These are phyloP conservation scores for Stereocaulon alpinum DNA, from an alignment of 495 filamentous ascomycete species.

Conservation along the genomic window DNA sequence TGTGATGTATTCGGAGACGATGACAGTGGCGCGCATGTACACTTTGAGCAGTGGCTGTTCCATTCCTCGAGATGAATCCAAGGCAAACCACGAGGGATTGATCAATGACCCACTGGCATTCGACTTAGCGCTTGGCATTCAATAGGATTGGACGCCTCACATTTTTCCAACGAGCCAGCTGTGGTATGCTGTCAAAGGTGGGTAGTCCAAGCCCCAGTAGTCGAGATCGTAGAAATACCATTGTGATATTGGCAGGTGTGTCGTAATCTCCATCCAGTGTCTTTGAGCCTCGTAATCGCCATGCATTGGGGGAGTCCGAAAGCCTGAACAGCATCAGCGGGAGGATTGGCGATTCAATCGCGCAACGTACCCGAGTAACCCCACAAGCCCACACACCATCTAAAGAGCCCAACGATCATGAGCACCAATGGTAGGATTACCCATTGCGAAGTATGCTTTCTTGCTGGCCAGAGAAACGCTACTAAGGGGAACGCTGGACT, in stretches of 20 bases:
- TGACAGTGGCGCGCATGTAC: constrained; percentile 86
- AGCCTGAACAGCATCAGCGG: constrained; percentile 41
- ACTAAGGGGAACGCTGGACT: constrained; percentile 73
- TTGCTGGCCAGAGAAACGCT: constrained; percentile 83
- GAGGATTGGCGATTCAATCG: not conserved
- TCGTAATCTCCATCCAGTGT: constrained; percentile 98
- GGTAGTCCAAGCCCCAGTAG: constrained; percentile 98
- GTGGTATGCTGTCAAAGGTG: constrained; percentile 93
- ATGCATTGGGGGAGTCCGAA: constrained; percentile 75
- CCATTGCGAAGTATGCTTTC: constrained; percentile 83
- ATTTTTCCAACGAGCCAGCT: constrained; percentile 88
- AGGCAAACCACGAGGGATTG: constrained; percentile 79
- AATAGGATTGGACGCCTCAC: constrained; percentile 30
- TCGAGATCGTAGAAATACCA: constrained; percentile 97
- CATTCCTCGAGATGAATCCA: constrained; percentile 69
- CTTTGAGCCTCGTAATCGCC: constrained; percentile 96
- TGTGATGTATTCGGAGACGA: constrained; percentile 79
- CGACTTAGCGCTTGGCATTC: constrained; percentile 10
- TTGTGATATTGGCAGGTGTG: constrained; percentile 73
- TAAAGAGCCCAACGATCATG: constrained; percentile 82
- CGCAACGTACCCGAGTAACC: constrained; percentile 71
- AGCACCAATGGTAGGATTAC: constrained; percentile 74
- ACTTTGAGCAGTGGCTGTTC: constrained; percentile 75
- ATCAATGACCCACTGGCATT: constrained; percentile 54
- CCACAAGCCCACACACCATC: constrained; percentile 88